These are phyloP conservation scores for Aspergillaceae sp. DNA, from an alignment of 2,329 filamentous ascomycete genomes.

Conservation along the genomic window DNA sequence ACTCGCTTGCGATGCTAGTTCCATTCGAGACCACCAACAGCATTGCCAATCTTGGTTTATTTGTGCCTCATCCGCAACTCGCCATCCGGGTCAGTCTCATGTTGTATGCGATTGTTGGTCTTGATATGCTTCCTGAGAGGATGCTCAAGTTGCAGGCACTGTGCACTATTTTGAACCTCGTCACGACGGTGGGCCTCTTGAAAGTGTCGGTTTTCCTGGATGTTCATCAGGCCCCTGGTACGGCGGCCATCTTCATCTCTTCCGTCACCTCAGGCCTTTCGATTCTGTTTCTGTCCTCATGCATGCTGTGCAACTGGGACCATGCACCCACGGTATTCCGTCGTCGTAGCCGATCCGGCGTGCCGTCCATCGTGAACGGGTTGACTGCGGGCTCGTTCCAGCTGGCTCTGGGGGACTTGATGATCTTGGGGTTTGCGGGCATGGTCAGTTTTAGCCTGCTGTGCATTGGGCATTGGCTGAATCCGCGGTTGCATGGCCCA, in stretches of 20 bases:
- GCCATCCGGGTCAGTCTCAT: slow-evolving; percentile 44
- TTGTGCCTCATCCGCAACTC: slow-evolving; percentile 36
- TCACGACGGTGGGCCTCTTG: slow-evolving; percentile 42
- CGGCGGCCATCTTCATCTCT: slow-evolving; percentile 64
- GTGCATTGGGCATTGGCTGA: slow-evolving; percentile 42
- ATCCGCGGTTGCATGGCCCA: slow-evolving; percentile 9
- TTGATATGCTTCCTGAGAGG: slow-evolving; percentile 41
- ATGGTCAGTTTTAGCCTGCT: slow-evolving; percentile 51
- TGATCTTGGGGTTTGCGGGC: slow-evolving; percentile 52
- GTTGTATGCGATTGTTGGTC: slow-evolving; percentile 47
- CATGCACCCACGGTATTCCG: slow-evolving; percentile 53
- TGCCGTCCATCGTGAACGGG: slow-evolving; percentile 62
- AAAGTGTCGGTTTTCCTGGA: slow-evolving; percentile 45
- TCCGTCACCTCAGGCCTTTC: slow-evolving; percentile 71
- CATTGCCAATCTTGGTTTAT: slow-evolving; percentile 54
- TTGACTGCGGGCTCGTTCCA: slow-evolving; percentile 58
- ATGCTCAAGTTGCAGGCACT: slow-evolving; percentile 43
- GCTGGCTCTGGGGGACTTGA: slow-evolving; percentile 53
- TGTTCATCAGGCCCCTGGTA: slow-evolving; percentile 55
- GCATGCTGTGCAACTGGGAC: slow-evolving; percentile 54
- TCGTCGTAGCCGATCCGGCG: slow-evolving; percentile 51
- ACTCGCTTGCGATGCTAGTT: slow-evolving; percentile 36
- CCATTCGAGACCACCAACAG: slow-evolving; percentile 58
- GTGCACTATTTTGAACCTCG: slow-evolving; percentile 42
- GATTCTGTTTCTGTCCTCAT: slow-evolving; percentile 63